phyloP scores from a whole-genome alignment of 148 eudicot species.

The Amaranthus cruentus region DNA sequence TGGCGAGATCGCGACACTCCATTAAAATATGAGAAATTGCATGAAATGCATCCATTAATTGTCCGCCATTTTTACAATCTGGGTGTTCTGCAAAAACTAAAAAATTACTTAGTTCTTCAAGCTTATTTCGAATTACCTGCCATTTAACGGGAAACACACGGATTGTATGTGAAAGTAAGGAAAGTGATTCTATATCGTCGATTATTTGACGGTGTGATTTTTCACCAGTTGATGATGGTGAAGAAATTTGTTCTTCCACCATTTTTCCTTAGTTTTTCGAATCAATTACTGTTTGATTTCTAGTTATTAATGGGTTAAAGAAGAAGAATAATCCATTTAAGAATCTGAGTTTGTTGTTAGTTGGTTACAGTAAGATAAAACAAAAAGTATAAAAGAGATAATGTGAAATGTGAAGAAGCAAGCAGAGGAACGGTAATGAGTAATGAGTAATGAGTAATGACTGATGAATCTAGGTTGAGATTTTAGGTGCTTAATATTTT shows the following conservation, averaged over 20 bases:
- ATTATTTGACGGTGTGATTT: slow-evolving; percentile 33
- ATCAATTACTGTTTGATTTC: neutral
- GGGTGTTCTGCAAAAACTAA: slow-evolving; percentile 37
- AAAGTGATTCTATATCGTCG: slow-evolving; percentile 33
- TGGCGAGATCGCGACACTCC: slow-evolving; percentile 37
- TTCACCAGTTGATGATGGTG: slow-evolving; percentile 19
- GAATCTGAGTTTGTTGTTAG: neutral
- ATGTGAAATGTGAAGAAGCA: neutral
- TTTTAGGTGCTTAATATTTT: neutral
- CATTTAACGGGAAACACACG: slow-evolving; percentile 60
- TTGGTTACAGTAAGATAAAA: neutral
- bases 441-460: neutral
- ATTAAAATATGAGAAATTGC: slow-evolving; percentile 27
- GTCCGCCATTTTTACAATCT: too few relatives aligned
- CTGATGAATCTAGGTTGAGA: slow-evolving; percentile 20
- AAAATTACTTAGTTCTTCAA: slow-evolving; percentile 58
- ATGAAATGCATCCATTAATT: slow-evolving; percentile 27
- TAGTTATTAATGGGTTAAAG: neutral
- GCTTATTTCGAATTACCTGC: slow-evolving; percentile 53
- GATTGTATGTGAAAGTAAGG: slow-evolving; percentile 49
- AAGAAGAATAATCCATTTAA: slow-evolving; percentile 13
- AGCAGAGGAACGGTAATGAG: slow-evolving; percentile 1
- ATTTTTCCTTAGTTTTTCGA: slow-evolving; percentile 12
- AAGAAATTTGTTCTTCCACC: slow-evolving; percentile 30
- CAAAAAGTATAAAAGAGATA: too few relatives aligned